Evolutionary conservation across 73 alveolate genomes (phyloP).

Genomic region (Tetrahymena elliotti): DNA sequence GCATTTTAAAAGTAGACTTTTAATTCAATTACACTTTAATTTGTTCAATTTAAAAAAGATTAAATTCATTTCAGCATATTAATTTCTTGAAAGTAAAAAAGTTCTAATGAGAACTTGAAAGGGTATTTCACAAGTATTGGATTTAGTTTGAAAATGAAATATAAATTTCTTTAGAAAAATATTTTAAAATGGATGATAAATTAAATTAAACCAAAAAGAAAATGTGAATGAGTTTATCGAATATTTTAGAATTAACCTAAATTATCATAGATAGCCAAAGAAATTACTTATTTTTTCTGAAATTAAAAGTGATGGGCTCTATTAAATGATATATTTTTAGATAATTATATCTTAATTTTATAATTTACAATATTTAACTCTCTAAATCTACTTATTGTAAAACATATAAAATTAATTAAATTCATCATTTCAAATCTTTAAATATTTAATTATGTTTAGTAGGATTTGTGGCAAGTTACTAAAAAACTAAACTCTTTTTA

Average conservation of each 20-base stretch:
- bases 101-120: no score
- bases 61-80: no score
- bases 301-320: background rate
- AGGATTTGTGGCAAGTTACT: background rate
- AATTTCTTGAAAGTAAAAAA: no score
- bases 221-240: no score
- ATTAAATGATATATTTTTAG: background rate
- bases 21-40: no score
- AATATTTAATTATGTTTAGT: background rate
- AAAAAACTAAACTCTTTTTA: background rate
- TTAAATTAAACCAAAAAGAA: no score
- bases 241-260: background rate
- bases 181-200: no score
- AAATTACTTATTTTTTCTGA: background rate
- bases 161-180: no score
- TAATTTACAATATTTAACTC: background rate
- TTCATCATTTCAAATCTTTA: background rate
- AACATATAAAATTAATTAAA: background rate
- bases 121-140: no score
- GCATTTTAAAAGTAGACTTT: no score
- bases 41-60: no score
- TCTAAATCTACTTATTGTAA: background rate
- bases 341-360: background rate
- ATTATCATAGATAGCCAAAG: background rate
- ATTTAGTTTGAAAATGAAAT: no score